A percentile compares a stretch with the other conserved stretches of the same genome.
phyloP scores from a whole-genome alignment of 192 early-diverging fungal species.

The Obelidium mucronatum region DNA sequence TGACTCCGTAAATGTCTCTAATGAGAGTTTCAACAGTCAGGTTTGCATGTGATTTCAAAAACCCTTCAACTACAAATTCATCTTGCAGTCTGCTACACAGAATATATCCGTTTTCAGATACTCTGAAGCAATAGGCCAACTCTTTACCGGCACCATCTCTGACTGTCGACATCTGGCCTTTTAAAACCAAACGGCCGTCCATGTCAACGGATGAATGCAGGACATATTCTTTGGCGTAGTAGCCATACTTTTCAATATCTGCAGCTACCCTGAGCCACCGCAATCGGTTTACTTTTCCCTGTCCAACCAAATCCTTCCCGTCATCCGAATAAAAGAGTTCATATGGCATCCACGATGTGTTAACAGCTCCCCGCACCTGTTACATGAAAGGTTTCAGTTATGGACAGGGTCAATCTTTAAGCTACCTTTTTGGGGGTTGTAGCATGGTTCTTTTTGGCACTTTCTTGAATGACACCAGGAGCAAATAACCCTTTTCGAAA shows the following conservation, averaged over 20 bases:
- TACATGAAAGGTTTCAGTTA: neutral
- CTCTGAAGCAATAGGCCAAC: neutral
- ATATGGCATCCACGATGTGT: neutral
- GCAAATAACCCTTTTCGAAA: neutral
- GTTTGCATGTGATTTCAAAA: too few relatives aligned
- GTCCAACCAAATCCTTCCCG: neutral
- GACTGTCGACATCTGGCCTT: neutral
- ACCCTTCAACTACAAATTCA: too few relatives aligned
- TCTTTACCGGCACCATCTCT: neutral
- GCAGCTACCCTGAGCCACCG: neutral
- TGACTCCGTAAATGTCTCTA: too few relatives aligned
- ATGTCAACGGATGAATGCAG: neutral
- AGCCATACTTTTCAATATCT: neutral
- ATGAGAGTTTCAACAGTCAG: too few relatives aligned
- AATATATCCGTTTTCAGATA: neutral
- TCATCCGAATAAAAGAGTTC: neutral
- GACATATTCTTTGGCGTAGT: neutral
- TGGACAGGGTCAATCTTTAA: neutral
- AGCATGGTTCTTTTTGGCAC: neutral
- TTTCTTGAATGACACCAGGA: neutral
- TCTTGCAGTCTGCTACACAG: too few relatives aligned
- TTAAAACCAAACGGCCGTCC: neutral
- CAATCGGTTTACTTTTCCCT: neutral
- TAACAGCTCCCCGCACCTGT: neutral
- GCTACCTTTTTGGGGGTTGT: neutral